A percentile compares a stretch with the other conserved stretches of the same genome.
Conservation (phyloP, 2,329 filamentous ascomycete species). For the Verticillium longisporum region DNA sequence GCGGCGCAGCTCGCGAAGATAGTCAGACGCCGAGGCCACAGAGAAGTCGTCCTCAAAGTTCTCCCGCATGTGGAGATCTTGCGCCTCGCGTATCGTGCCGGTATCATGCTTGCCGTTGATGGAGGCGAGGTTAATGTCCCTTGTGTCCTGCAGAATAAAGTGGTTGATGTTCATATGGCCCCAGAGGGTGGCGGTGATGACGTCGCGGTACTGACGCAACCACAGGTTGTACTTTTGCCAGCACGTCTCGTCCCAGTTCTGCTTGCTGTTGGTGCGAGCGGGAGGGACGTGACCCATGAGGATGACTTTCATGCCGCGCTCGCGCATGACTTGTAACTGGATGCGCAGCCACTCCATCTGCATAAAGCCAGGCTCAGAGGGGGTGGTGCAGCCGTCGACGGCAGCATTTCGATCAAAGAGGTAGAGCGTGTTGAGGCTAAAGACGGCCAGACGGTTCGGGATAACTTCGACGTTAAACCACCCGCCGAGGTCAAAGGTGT, state of each 20-base stretch:
- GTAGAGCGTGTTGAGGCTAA: conserved; percentile 94
- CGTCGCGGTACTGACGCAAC: conserved; percentile 84
- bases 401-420: conserved; percentile 91
- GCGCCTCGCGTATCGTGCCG: conserved; percentile 2
- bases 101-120: conserved; percentile 21
- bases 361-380: conserved; percentile 80
- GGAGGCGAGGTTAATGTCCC: conserved; percentile 60
- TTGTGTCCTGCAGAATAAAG: conserved; percentile 84
- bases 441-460: conserved; percentile 74
- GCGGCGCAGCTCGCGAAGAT: conserved; percentile 69
- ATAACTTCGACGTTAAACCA: conserved; percentile 96
- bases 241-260: conserved; percentile 91
- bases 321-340: conserved; percentile 76
- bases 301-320: conserved; percentile 87
- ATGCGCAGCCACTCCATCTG: conserved; percentile 95
- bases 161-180: conserved; percentile 99
- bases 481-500: conserved; percentile 85
- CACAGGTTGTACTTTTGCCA: conserved; percentile 97
- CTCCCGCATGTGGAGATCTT: conserved; percentile 20
- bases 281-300: conserved; percentile 92
- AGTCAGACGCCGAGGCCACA: conserved; percentile 64
- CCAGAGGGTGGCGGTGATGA: conserved; percentile 72
- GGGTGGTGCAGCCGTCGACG: conserved; percentile 79
- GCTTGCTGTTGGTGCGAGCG: conserved; percentile 76
- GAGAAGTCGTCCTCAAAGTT: conserved; percentile 48